These are phyloP conservation scores for Sporothrix luriei DNA, from an alignment of 2,329 filamentous ascomycete species.

Conservation along the genomic window DNA sequence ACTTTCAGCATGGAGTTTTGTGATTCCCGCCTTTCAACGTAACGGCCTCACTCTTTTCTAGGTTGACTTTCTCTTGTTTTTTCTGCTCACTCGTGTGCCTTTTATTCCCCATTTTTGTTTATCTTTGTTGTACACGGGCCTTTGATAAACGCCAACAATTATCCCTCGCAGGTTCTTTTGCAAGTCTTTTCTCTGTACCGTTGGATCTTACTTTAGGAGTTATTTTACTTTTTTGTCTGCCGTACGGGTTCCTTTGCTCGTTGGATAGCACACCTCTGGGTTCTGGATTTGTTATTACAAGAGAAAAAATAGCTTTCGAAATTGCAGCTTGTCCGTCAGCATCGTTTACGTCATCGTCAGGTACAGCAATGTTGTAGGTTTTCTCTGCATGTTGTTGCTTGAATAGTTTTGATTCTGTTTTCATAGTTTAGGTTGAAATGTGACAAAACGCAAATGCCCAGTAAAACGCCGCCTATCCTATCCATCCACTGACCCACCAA, in stretches of 20 bases:
- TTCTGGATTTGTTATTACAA: not conserved
- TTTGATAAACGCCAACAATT: not conserved
- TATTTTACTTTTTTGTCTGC: not conserved
- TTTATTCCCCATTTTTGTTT: slow-evolving; percentile 11
- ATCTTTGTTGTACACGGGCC: not conserved
- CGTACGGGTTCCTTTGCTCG: not conserved
- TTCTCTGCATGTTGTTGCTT: not conserved
- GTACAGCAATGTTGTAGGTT: not conserved
- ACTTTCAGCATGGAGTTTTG: slow-evolving; percentile 3
- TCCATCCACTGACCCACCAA: not conserved
- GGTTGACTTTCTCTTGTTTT: not conserved
- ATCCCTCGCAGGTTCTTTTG: not conserved
- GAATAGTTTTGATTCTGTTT: not conserved
- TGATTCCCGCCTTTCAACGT: not conserved
- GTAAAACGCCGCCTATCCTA: slow-evolving; percentile 11
- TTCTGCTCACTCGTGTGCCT: not conserved
- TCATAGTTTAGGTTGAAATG: not conserved
- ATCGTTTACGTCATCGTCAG: not conserved
- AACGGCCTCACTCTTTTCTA: too few species aligned
- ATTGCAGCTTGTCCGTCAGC: slow-evolving; percentile 1
- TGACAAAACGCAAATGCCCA: not conserved
- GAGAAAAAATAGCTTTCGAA: not conserved
- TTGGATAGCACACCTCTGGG: not conserved
- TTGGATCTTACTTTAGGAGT: not conserved
- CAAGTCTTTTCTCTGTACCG: not conserved